Conservation (phyloP, 495 filamentous ascomycete genomes). For the Sordaria brevicollis region DNA sequence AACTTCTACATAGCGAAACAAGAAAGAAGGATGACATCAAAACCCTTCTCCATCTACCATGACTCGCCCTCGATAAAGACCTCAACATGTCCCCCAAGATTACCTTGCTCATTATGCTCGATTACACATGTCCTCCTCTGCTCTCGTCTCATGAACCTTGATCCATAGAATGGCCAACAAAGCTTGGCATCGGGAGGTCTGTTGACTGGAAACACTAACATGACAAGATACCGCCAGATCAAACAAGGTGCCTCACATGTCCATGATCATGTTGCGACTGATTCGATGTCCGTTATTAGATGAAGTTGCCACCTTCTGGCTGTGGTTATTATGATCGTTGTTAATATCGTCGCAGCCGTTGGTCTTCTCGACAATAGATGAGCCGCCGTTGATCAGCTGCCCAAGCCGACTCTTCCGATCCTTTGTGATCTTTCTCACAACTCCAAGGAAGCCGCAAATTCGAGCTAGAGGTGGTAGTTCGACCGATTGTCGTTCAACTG, state of each 20-base stretch:
- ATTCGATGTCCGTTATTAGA: too few relatives aligned
- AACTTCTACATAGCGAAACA: neutral
- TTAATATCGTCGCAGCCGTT: too few relatives aligned
- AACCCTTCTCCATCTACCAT: neutral
- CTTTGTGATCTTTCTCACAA: too few relatives aligned
- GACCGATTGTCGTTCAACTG: neutral
- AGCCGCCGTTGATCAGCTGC: too few relatives aligned
- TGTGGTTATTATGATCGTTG: too few relatives aligned
- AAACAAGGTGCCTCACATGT: neutral
- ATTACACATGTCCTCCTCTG: neutral
- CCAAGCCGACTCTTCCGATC: too few relatives aligned
- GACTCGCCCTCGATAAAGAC: neutral
- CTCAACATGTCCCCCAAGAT: too few relatives aligned
- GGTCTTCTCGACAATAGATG: too few relatives aligned
- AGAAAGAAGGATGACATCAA: neutral
- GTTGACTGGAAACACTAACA: neutral
- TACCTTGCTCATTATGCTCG: neutral
- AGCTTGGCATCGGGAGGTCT: neutral
- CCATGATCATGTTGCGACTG: neutral
- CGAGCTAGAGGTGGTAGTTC: neutral
- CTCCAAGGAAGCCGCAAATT: neutral
- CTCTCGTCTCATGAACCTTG: neutral
- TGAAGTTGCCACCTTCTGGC: too few relatives aligned
- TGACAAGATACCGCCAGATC: neutral
- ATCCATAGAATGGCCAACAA: neutral